Conservation (phyloP, 306 rosid genomes). For the Lathyrus sativus region DNA sequence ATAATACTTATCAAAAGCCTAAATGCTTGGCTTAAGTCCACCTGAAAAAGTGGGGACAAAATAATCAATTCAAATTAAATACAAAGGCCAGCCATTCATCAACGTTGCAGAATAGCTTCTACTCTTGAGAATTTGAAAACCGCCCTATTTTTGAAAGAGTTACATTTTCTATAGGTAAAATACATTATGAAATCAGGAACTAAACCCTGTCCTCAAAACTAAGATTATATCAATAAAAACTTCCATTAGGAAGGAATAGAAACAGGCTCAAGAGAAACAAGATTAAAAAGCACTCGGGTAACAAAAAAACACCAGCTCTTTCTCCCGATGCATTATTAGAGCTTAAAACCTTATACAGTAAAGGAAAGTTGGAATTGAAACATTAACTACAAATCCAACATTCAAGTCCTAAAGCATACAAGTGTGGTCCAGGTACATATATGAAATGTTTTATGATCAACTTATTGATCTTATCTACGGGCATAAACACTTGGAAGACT, state of each 20-base stretch:
- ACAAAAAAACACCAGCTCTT: background rate
- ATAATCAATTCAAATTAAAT: slow-evolving; percentile 18
- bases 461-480: background rate
- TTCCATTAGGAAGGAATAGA: background rate
- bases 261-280: background rate
- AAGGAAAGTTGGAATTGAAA: slow-evolving; percentile 3
- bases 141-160: background rate
- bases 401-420: background rate
- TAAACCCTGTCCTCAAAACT: slow-evolving; percentile 20
- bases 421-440: background rate
- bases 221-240: slow-evolving; percentile 14
- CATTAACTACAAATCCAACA: background rate
- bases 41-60: slow-evolving; percentile 3
- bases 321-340: background rate
- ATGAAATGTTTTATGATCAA: background rate
- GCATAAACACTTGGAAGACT: background rate
- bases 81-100: slow-evolving; percentile 4
- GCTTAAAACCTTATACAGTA: slow-evolving; percentile 14
- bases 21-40: background rate
- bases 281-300: background rate
- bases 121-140: background rate
- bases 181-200: slow-evolving; percentile 2
- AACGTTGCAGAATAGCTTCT: background rate
- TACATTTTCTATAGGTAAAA: slow-evolving; percentile 18
- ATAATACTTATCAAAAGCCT: slow-evolving; percentile 15